Percentiles rank a stretch among this genome's conserved stretches.
phyloP scores from a whole-genome alignment of 768 basidiomycete species.

The Rhodotorula sphaerocarpa region DNA sequence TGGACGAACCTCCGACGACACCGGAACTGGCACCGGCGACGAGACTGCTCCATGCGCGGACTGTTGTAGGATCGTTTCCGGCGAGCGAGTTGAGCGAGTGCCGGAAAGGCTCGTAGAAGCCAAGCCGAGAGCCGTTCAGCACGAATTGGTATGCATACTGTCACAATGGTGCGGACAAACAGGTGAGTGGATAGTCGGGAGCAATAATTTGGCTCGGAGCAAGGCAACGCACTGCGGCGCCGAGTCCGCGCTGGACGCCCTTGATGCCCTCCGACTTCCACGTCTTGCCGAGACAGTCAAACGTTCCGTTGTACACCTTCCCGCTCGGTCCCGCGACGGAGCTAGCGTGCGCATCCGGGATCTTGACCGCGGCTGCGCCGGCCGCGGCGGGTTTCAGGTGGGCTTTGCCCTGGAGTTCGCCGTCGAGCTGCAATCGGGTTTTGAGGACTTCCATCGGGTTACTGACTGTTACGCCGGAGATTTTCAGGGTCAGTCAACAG shows the following conservation, averaged over 20 bases:
- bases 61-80: conserved; percentile 56
- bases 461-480: conserved; percentile 45
- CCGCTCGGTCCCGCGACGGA: conserved; percentile 21
- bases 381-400: conserved; percentile 2
- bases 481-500: neutral
- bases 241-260: conserved; percentile 80
- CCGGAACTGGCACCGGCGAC: conserved; percentile 83
- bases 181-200: neutral
- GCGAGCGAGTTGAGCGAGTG: conserved; percentile 58
- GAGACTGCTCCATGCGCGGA: conserved; percentile 67
- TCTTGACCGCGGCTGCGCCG: neutral
- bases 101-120: conserved; percentile 92
- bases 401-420: conserved; percentile 67
- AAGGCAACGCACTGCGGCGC: conserved; percentile 62
- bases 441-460: conserved; percentile 59
- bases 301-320: conserved; percentile 79
- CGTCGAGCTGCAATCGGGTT: conserved; percentile 90
- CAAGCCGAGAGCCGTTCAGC: conserved; percentile 43
- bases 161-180: neutral
- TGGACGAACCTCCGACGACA: conserved; percentile 68
- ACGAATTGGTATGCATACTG: conserved; percentile 67
- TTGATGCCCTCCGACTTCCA: conserved; percentile 38
- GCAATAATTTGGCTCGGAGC: neutral
- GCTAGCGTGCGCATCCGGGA: conserved; percentile 44
- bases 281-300: conserved; percentile 59